Evolutionary conservation across 164 flowering plant genomes (phyloP).

Genomic region (Nymphaea colorata): DNA sequence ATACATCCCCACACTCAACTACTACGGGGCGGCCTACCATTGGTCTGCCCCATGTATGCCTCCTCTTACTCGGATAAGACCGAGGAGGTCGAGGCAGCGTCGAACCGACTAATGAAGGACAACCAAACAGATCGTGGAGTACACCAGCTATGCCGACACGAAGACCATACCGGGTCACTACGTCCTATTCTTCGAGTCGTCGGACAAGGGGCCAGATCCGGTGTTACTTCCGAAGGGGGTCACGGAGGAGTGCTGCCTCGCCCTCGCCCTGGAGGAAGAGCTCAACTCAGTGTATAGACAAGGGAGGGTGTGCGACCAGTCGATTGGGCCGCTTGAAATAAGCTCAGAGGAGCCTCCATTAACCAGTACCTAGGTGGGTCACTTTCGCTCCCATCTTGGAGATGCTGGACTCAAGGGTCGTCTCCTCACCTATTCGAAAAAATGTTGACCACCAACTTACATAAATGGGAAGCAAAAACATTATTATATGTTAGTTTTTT

Average conservation of each 20-base stretch:
- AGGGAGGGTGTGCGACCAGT: conserved; percentile 22
- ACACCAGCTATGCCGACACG: conserved; percentile 29
- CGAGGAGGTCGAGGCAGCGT: conserved; percentile 23
- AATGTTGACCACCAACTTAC: too few species aligned
- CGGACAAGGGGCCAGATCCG: conserved; percentile 12
- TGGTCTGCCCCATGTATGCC: conserved; percentile 36
- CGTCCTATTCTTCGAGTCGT: conserved; percentile 31
- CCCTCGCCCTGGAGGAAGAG: conserved; percentile 25
- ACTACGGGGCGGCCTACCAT: conserved; percentile 28
- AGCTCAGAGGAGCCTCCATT: conserved; percentile 32
- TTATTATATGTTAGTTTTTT: too few species aligned
- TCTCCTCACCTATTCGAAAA: too few species aligned
- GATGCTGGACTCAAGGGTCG: too few species aligned
- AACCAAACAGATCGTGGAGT: conserved; percentile 22
- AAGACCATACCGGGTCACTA: conserved; percentile 31
- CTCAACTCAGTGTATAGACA: conserved; percentile 30
- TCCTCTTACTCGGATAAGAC: conserved; percentile 38
- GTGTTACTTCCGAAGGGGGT: conserved; percentile 4
- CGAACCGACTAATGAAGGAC: conserved; percentile 8
- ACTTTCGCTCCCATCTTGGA: conserved; percentile 24
- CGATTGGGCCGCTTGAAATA: conserved; percentile 34
- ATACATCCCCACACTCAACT: conserved; percentile 32
- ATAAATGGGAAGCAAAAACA: too few species aligned
- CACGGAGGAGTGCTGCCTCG: conserved; percentile 20
- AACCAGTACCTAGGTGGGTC: conserved; percentile 39